Percentiles rank a stretch among this genome's conserved stretches.
Evolutionary conservation across 192 early-diverging fungal genomes (phyloP).

Genomic region (Polychytrium aggregatum): DNA sequence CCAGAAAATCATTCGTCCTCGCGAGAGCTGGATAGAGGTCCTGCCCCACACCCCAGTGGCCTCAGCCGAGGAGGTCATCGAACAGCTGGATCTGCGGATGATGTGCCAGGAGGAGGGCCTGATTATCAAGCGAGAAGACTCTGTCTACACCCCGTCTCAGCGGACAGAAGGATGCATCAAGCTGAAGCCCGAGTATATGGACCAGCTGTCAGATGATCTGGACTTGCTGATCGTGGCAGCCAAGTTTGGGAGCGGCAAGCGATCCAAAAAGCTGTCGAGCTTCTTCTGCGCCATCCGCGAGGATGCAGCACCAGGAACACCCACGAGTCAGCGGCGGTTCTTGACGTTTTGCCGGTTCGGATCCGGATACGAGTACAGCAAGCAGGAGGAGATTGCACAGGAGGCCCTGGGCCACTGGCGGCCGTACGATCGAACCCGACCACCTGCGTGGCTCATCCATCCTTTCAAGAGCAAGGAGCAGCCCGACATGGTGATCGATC

Average conservation of each 20-base stretch:
- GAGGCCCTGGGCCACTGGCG: constrained; percentile 28
- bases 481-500: constrained; percentile 59
- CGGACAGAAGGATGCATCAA: constrained; percentile 58
- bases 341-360: constrained; percentile 61
- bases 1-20: constrained; percentile 35
- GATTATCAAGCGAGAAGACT: constrained; percentile 58
- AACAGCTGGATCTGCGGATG: constrained; percentile 45
- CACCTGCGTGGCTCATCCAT: constrained; percentile 43
- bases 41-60: constrained; percentile 35
- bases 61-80: constrained; percentile 45
- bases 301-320: constrained; percentile 4
- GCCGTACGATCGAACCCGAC: constrained; percentile 24
- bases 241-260: constrained; percentile 45
- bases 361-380: constrained; percentile 49
- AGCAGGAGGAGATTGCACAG: constrained; percentile 48
- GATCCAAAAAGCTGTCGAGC: constrained; percentile 37
- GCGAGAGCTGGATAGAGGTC: constrained; percentile 41
- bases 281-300: constrained; percentile 53
- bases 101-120: constrained; percentile 42
- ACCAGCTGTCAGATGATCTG: constrained; percentile 52
- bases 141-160: constrained; percentile 38
- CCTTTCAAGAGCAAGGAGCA: constrained; percentile 43
- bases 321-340: constrained; percentile 3
- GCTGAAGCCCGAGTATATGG: constrained; percentile 69
- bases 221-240: constrained; percentile 65